Evolutionary conservation across 164 flowering plant species (phyloP).

Genomic region (Vitis labrusca): DNA sequence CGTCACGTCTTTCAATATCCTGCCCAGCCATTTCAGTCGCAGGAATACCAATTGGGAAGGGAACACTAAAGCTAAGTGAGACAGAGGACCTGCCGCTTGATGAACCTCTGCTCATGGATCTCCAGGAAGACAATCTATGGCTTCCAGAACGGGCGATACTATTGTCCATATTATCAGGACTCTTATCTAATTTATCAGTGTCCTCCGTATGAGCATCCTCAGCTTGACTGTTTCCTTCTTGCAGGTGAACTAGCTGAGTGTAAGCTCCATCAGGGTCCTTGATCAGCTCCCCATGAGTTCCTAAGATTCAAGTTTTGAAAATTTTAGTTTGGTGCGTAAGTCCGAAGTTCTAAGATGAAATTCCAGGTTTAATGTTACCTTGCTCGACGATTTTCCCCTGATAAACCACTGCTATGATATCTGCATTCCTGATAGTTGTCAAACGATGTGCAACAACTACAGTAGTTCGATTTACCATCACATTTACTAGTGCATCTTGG

Average conservation of each 20-base stretch:
- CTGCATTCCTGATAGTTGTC: conserved; percentile 15
- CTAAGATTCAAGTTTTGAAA: neutral
- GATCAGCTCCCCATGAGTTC: conserved; percentile 14
- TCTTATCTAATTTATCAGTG: neutral
- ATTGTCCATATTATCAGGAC: neutral
- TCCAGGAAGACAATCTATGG: conserved; percentile 2
- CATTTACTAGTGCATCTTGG: conserved; percentile 17
- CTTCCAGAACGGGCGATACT: conserved; percentile 8
- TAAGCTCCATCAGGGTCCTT: conserved; percentile 17
- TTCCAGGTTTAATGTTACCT: neutral
- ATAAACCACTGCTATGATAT: conserved; percentile 17
- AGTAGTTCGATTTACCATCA: conserved; percentile 14
- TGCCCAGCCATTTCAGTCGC: neutral
- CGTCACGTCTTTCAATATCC: neutral
- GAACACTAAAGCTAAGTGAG: conserved; percentile 4
- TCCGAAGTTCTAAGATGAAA: too few species aligned
- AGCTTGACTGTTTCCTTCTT: conserved; percentile 3
- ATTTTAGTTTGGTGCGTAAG: too few species aligned
- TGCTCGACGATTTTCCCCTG: conserved; percentile 17
- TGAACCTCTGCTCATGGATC: neutral
- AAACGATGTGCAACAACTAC: conserved; percentile 20
- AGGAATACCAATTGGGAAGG: neutral
- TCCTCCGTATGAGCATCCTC: neutral
- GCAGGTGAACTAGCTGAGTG: conserved; percentile 15
- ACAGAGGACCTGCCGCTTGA: conserved; percentile 2